These are phyloP conservation scores for Pythium phragmiticola DNA, from an alignment of 352 stramenopile genomes.

Conservation along the genomic window DNA sequence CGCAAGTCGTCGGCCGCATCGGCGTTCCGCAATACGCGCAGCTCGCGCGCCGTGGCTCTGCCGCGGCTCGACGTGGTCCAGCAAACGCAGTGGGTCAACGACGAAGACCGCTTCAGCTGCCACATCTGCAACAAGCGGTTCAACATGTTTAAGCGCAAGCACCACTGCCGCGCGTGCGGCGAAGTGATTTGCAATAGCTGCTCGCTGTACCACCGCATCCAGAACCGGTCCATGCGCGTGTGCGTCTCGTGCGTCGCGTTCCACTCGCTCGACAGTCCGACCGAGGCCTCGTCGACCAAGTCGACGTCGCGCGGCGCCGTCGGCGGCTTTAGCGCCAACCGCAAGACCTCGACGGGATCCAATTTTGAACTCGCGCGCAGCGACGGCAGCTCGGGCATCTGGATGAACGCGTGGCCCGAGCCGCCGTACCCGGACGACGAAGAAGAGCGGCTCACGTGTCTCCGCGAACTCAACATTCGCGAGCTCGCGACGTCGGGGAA, in stretches of 20 bases:
- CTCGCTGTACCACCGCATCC: conserved; percentile 81
- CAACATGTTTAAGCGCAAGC: conserved; percentile 87
- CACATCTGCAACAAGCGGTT: conserved; percentile 89
- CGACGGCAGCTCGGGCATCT: conserved; percentile 51
- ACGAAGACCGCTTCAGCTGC: conserved; percentile 83
- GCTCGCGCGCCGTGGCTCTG: conserved; percentile 67
- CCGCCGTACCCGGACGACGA: conserved; percentile 79
- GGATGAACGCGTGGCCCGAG: conserved; percentile 82
- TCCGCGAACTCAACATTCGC: conserved; percentile 81
- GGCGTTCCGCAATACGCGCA: conserved; percentile 65
- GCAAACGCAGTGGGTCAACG: conserved; percentile 82
- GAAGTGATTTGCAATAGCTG: conserved; percentile 87
- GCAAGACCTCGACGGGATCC: conserved; percentile 67
- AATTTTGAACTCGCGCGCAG: conserved; percentile 47
- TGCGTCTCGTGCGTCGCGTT: conserved; percentile 85
- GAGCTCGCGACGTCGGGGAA: conserved; percentile 69
- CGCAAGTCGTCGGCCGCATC: conserved; percentile 53
- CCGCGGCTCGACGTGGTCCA: conserved; percentile 76
- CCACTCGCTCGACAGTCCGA: conserved; percentile 77
- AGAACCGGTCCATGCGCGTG: conserved; percentile 82
- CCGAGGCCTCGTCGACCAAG: conserved; percentile 42
- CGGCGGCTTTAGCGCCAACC: conserved; percentile 26
- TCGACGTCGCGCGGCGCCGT: conserved; percentile 33
- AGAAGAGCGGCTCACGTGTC: conserved; percentile 63
- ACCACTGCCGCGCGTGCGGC: conserved; percentile 82